These are phyloP conservation scores for Coriolopsis trogii DNA, from an alignment of 1,284 basidiomycete species.

Conservation along the genomic window DNA sequence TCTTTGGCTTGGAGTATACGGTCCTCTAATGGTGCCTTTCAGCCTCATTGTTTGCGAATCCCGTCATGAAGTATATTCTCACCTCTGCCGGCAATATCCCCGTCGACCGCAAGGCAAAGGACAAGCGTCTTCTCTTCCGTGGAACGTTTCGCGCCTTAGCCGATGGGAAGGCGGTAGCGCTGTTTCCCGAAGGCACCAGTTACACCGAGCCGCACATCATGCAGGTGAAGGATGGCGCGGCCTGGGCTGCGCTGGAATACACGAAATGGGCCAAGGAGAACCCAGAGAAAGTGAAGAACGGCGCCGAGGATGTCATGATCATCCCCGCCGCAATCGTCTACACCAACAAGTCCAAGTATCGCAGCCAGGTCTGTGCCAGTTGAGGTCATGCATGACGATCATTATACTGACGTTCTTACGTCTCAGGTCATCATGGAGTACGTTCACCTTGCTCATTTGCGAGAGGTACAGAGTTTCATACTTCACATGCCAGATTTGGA, in stretches of 20 bases:
- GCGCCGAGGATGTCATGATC: conserved; percentile 51
- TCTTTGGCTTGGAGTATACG: not conserved
- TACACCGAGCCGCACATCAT: conserved; percentile 92
- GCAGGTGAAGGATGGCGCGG: conserved; percentile 94
- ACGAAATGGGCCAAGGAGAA: conserved; percentile 72
- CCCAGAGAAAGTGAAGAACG: conserved; percentile 45
- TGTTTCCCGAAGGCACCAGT: conserved; percentile 94
- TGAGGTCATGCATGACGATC: conserved; percentile 4
- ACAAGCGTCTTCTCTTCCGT: conserved; percentile 83
- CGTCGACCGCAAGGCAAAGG: conserved; percentile 78
- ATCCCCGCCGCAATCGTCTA: conserved; percentile 91
- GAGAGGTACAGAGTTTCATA: conserved; percentile 2
- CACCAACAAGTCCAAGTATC: conserved; percentile 93
- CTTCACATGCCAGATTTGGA: conserved; percentile 66
- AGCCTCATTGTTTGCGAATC: conserved; percentile 81
- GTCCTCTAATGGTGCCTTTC: conserved; percentile 16
- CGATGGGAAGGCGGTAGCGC: conserved; percentile 79
- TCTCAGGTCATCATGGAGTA: conserved; percentile 72
- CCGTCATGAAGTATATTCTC: conserved; percentile 74
- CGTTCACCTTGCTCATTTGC: conserved; percentile 28
- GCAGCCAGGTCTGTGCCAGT: conserved; percentile 67
- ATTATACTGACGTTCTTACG: conserved; percentile 4
- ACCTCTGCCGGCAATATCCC: conserved; percentile 93
- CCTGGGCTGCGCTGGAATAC: conserved; percentile 95
- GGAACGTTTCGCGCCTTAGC: conserved; percentile 89